Conservation (phyloP, 768 basidiomycete species). For the Butyriboletus loyo region DNA sequence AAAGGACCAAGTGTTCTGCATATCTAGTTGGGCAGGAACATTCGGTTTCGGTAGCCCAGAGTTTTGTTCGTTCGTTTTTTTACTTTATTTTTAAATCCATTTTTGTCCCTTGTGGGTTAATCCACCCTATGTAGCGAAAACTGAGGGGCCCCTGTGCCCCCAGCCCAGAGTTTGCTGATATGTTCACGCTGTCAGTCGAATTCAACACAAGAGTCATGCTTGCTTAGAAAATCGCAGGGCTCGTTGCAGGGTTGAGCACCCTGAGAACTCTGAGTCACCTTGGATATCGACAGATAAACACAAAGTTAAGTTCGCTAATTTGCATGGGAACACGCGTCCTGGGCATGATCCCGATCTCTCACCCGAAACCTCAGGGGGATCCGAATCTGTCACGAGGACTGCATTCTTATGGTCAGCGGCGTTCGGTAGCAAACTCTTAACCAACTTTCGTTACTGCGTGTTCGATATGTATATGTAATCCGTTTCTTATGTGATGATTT, state of each 20-base stretch:
- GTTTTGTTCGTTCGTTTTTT: too few species aligned
- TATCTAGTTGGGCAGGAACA: too few species aligned
- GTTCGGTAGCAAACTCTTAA: background rate
- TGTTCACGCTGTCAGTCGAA: background rate
- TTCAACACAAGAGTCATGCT: background rate
- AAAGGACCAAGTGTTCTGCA: too few species aligned
- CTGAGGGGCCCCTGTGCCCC: too few species aligned
- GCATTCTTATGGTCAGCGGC: background rate
- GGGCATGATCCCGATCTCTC: background rate
- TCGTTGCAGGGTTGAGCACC: background rate
- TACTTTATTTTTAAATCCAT: too few species aligned
- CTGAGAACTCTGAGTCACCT: background rate
- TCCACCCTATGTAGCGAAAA: too few species aligned
- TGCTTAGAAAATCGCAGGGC: background rate
- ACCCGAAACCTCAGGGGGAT: conserved; percentile 8
- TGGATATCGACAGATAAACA: background rate
- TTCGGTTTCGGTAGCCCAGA: background rate
- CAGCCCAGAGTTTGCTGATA: too few species aligned
- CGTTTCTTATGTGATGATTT: conserved; percentile 55
- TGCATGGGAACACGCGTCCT: conserved; percentile 4
- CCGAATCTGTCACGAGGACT: conserved; percentile 7
- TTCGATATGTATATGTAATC: conserved; percentile 62
- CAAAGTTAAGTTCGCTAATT: conserved; percentile 20
- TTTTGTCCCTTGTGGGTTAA: too few species aligned
- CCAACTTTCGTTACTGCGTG: conserved; percentile 52